phyloP scores from a whole-genome alignment of 2,329 filamentous ascomycete species.

The Dactylonectria estremocensis region DNA sequence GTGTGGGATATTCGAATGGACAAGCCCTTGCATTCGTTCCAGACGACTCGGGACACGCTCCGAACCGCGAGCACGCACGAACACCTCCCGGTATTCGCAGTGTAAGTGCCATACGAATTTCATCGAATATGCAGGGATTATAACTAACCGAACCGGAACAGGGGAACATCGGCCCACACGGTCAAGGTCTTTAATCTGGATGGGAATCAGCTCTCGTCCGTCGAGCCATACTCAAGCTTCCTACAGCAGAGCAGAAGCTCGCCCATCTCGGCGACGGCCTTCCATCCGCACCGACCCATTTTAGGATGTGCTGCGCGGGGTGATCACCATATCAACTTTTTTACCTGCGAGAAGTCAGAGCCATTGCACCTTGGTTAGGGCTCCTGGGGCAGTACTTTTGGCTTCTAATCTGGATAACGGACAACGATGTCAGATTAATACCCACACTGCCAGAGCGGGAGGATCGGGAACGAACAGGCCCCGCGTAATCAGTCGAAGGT shows the following conservation, averaged over 20 bases:
- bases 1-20: constrained; percentile 97
- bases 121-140: constrained; percentile 14
- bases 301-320: constrained; percentile 89
- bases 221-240: constrained; percentile 93
- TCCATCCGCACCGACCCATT: constrained; percentile 95
- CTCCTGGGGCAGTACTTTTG: constrained; percentile 39
- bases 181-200: constrained; percentile 96
- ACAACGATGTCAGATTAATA: constrained; percentile 25
- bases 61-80: constrained; percentile 94
- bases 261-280: constrained; percentile 90
- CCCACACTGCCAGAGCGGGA: constrained; percentile 14
- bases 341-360: constrained; percentile 75
- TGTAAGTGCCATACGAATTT: constrained; percentile 71
- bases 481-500: constrained; percentile 24
- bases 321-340: constrained; percentile 92
- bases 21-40: constrained; percentile 79
- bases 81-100: constrained; percentile 94
- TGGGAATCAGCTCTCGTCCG: constrained; percentile 82
- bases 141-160: constrained; percentile 58
- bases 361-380: constrained; percentile 51
- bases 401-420: constrained; percentile 31
- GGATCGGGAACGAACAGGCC: constrained; percentile 7
- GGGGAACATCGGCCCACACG: constrained; percentile 88
- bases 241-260: constrained; percentile 84
- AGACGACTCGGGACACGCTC: constrained; percentile 82